Percentiles rank a stretch among this genome's conserved stretches.
Evolutionary conservation across 164 flowering plant species (phyloP).

Genomic region (Echeveria elegans): DNA sequence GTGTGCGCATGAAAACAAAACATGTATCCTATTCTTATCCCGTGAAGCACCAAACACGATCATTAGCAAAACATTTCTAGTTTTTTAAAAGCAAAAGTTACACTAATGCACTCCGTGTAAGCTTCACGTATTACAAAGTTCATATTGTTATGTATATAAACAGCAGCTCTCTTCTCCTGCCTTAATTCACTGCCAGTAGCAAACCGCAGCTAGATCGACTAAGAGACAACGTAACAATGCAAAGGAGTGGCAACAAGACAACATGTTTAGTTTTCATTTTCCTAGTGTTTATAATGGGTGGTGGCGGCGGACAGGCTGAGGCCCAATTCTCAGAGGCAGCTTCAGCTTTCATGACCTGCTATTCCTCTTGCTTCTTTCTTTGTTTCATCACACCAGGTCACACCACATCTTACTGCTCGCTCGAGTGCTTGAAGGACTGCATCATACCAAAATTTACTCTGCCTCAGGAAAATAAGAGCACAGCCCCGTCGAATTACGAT

Average conservation of each 20-base stretch:
- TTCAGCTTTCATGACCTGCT: constrained; percentile 22
- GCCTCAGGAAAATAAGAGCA: background rate
- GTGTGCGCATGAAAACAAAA: background rate
- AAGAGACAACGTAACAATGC: background rate
- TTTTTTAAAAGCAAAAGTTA: background rate
- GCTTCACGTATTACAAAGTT: too few relatives aligned
- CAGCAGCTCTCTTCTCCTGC: too few relatives aligned
- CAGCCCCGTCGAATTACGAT: background rate
- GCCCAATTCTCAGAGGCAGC: constrained; percentile 8
- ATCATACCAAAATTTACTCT: constrained; percentile 13
- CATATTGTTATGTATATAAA: too few relatives aligned
- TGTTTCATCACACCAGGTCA: constrained; percentile 15
- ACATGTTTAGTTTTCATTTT: background rate
- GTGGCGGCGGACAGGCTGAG: background rate
- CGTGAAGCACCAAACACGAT: background rate
- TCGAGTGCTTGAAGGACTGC: constrained; percentile 24
- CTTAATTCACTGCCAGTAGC: too few relatives aligned
- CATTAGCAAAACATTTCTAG: background rate
- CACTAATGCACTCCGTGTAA: background rate
- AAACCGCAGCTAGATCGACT: too few relatives aligned
- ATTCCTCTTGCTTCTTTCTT: constrained; percentile 17
- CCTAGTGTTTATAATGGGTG: background rate
- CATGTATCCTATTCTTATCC: background rate
- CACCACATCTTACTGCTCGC: constrained; percentile 14
- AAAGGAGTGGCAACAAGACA: background rate